Percentiles rank a stretch among this genome's conserved stretches.
phyloP scores from a whole-genome alignment of 225 moss, liverwort and hornwort species.

The Asterella californica region DNA sequence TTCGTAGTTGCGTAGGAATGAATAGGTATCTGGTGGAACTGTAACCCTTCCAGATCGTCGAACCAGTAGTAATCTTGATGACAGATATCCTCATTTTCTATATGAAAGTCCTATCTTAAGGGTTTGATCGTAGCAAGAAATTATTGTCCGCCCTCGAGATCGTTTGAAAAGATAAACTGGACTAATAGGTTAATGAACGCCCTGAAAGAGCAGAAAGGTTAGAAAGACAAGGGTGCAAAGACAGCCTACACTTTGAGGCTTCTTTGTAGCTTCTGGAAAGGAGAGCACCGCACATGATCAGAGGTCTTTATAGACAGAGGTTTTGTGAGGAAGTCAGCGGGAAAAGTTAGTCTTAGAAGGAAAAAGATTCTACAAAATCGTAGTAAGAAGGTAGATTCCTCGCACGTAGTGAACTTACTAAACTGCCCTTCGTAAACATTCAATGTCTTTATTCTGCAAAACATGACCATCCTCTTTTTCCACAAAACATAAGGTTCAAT shows the following conservation, averaged over 20 bases:
- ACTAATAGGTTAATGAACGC: neutral
- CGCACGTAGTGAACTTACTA: neutral
- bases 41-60: neutral
- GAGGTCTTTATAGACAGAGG: no score
- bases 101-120: neutral
- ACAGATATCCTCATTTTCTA: neutral
- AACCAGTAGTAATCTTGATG: neutral
- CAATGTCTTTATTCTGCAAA: no score
- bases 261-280: neutral
- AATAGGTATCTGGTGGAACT: neutral
- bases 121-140: neutral
- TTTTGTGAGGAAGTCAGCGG: neutral
- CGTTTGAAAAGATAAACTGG: no score
- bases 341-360: neutral
- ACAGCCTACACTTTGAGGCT: neutral
- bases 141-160: no score
- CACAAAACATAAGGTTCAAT: neutral
- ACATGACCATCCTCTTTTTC: no score
- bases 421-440: no score
- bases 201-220: neutral
- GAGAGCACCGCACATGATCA: neutral
- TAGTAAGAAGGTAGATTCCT: neutral
- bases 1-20: neutral
- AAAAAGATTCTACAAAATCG: neutral
- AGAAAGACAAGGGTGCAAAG: neutral